phyloP scores from a whole-genome alignment of 2,329 filamentous ascomycete genomes.

The Scolecobasidium constrictum region DNA sequence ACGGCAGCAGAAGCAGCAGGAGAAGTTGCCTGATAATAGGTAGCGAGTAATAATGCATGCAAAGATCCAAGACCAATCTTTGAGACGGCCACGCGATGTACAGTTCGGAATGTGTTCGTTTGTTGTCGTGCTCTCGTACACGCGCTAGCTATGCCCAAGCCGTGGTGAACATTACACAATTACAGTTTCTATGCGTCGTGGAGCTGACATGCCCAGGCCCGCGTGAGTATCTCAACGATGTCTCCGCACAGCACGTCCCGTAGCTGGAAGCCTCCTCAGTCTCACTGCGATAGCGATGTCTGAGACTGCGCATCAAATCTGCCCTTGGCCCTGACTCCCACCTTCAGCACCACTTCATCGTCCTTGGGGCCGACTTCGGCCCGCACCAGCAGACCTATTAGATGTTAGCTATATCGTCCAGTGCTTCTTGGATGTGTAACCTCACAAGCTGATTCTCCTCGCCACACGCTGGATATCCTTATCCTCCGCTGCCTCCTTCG shows the following conservation, averaged over 20 bases:
- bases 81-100: no score
- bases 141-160: neutral
- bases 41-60: no score
- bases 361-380: slow-evolving; percentile 18
- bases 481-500: slow-evolving; percentile 84
- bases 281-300: neutral
- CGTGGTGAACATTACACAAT: neutral
- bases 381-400: slow-evolving; percentile 30
- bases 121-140: neutral
- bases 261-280: neutral
- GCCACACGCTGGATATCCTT: slow-evolving; percentile 76
- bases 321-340: neutral
- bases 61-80: no score
- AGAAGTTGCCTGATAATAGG: no score
- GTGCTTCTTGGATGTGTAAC: slow-evolving; percentile 9
- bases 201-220: neutral
- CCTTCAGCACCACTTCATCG: neutral
- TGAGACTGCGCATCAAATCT: neutral
- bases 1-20: neutral
- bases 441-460: slow-evolving; percentile 92
- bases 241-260: no score
- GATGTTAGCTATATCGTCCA: neutral
- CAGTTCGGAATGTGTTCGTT: no score
- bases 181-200: neutral
- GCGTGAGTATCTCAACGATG: neutral